Percentiles rank a stretch among this genome's conserved stretches.
phyloP scores from a whole-genome alignment of 306 rosid species.

The Vigna hirtella region DNA sequence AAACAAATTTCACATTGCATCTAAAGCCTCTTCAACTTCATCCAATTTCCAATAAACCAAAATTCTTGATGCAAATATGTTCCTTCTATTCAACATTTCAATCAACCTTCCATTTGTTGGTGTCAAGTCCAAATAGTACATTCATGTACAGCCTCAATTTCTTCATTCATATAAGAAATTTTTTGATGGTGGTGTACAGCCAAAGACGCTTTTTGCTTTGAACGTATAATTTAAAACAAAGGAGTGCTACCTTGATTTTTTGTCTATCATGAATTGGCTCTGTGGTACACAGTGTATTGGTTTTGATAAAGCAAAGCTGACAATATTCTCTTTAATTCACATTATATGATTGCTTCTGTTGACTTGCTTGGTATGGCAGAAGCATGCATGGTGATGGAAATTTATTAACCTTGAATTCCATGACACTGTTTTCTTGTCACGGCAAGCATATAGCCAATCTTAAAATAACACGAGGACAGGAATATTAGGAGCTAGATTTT shows the following conservation, averaged over 20 bases:
- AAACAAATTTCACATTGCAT: constrained; percentile 28
- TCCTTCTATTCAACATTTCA: constrained; percentile 28
- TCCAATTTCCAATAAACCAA: constrained; percentile 46
- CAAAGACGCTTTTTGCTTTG: constrained; percentile 26
- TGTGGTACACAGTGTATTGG: constrained; percentile 14
- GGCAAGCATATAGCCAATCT: neutral
- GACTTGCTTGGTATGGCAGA: constrained; percentile 31
- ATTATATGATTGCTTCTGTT: constrained; percentile 19
- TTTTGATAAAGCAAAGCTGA: constrained; percentile 9
- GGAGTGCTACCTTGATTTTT: constrained; percentile 29
- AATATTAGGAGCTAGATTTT: constrained; percentile 6
- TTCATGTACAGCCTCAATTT: constrained; percentile 39
- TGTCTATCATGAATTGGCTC: constrained; percentile 18
- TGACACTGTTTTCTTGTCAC: constrained; percentile 20
- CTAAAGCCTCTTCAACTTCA: constrained; percentile 34
- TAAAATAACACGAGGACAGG: constrained; percentile 1
- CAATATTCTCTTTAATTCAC: constrained; percentile 23
- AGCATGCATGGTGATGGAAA: constrained; percentile 1
- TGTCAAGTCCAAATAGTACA: constrained; percentile 21
- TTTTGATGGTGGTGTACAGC: constrained; percentile 36
- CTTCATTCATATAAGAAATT: constrained; percentile 26
- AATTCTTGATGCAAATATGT: constrained; percentile 36
- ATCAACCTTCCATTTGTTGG: constrained; percentile 22
- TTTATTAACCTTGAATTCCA: constrained; percentile 12
- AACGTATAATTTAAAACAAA: neutral